A percentile compares a stretch with the other conserved stretches of the same genome.
Conservation (phyloP, 805 yeast genomes). For the Kregervanrija pseudodelftensis region DNA sequence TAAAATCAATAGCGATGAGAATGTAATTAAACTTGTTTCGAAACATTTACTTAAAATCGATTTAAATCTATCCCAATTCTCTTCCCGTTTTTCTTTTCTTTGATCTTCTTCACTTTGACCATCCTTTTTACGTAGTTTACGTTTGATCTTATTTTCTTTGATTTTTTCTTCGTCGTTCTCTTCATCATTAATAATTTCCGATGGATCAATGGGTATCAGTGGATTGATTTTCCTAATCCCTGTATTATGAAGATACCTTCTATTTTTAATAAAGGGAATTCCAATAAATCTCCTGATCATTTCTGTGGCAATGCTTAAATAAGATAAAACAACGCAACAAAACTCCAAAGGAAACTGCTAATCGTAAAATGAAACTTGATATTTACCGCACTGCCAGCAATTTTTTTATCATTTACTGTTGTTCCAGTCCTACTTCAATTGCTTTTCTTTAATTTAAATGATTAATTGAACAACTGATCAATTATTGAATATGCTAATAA, state of each 20-base stretch:
- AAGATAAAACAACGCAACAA: too few relatives aligned
- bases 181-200: conserved; percentile 30
- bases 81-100: conserved; percentile 2
- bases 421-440: too few relatives aligned
- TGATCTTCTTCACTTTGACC: conserved; percentile 23
- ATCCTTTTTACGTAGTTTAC: neutral
- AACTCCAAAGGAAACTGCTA: too few relatives aligned
- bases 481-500: too few relatives aligned
- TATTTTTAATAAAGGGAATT: neutral
- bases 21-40: conserved; percentile 67
- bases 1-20: conserved; percentile 59
- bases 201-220: conserved; percentile 34
- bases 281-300: neutral
- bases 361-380: too few relatives aligned
- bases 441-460: too few relatives aligned
- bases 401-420: too few relatives aligned
- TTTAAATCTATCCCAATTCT: conserved; percentile 10
- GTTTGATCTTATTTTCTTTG: too few relatives aligned
- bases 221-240: conserved; percentile 26
- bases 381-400: too few relatives aligned
- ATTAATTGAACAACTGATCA: too few relatives aligned
- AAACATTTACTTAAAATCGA: conserved; percentile 34
- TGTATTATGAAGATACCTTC: neutral
- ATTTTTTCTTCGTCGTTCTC: conserved; percentile 15
- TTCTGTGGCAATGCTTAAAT: too few relatives aligned